Percentiles rank a stretch among this genome's conserved stretches.
Evolutionary conservation across 1,139 yeast genomes (phyloP).

Genomic region (Taiozyma onychis): DNA sequence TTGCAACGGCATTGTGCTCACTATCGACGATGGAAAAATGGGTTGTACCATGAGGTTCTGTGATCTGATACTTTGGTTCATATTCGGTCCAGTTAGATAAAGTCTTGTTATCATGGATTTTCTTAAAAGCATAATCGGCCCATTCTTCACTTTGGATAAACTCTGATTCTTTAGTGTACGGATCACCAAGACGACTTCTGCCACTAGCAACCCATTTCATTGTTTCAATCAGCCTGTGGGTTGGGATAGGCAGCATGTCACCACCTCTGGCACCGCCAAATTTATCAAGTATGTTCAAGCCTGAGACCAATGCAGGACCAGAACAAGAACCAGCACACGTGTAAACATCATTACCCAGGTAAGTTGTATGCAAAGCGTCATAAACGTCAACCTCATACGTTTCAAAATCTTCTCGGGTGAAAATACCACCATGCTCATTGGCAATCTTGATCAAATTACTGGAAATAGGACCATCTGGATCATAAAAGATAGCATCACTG

Average conservation of each 20-base stretch:
- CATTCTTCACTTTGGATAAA: slow-evolving; percentile 42
- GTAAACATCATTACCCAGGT: slow-evolving; percentile 47
- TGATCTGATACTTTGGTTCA: slow-evolving; percentile 68
- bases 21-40: slow-evolving; percentile 76
- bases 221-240: slow-evolving; percentile 71
- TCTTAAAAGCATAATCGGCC: slow-evolving; percentile 43
- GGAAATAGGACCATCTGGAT: slow-evolving; percentile 74
- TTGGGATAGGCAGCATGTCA: slow-evolving; percentile 41
- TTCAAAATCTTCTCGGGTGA: slow-evolving; percentile 58
- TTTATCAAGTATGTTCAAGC: slow-evolving; percentile 52
- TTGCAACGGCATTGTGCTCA: slow-evolving; percentile 64
- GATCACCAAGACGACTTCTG: slow-evolving; percentile 77
- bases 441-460: slow-evolving; percentile 42
- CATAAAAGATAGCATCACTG: slow-evolving; percentile 71
- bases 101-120: slow-evolving; percentile 53
- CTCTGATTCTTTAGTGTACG: slow-evolving; percentile 26
- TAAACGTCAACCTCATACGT: slow-evolving; percentile 51
- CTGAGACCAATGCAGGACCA: slow-evolving; percentile 78
- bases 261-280: slow-evolving; percentile 36
- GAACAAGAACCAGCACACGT: slow-evolving; percentile 78
- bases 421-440: slow-evolving; percentile 52
- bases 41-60: slow-evolving; percentile 83
- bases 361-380: slow-evolving; percentile 45
- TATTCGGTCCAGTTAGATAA: slow-evolving; percentile 62
- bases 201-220: slow-evolving; percentile 95